Evolutionary conservation across 768 basidiomycete species (phyloP), one percentile per base, ranked within the genome.

Genomic region (Leucosporidium creatinivorum): DNA sequence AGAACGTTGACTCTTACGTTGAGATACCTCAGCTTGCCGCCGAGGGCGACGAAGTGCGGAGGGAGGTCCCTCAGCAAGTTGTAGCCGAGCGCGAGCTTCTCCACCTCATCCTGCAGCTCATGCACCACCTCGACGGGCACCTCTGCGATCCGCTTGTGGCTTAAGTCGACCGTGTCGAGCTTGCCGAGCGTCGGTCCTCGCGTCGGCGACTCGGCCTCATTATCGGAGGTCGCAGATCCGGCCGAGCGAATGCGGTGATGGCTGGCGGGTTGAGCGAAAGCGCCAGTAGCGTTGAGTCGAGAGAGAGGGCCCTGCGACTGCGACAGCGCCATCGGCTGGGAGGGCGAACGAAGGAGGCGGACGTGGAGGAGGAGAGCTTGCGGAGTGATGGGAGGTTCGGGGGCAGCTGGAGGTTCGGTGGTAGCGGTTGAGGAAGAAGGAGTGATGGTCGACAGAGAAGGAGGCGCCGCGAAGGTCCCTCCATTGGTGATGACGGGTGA

Each of bases 1-100:
- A 99, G 86, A 62, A 81, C 83, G 76, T 98, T 98, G 77, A 84
- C 85, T 80, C 88, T 88, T 73, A 94, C 83, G 77, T 92, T 93
- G 36, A 94, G 81, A 78, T 94, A 94, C 72, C 90, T 83, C 52
- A 94, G 80, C 18, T 64, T 61, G 69, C 82, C 84, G 50, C 87
- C 85, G 61, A 93, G 78, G 44, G 86, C 81, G 7, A 84, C 83
- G 73, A 93, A 91, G 51, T 86, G 85, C 62, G 82, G 82, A 26
- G 92, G 91, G 55, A 94, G 82, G 3, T 85, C 85, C 55, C 85
- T 81, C 31, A 99, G 82, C 51, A 86, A 84, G 77, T 99, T 99
- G 77, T 89, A 84, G 21, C 87, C 87, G 31, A 99, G 81, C 13
- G 96, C 87, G 68, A 99, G 85, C 81, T 75, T 80, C 79, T 78